Base-by-base conservation (phyloP, 2,329 filamentous ascomycete species). In the Phialophora verrucosa region DNA sequence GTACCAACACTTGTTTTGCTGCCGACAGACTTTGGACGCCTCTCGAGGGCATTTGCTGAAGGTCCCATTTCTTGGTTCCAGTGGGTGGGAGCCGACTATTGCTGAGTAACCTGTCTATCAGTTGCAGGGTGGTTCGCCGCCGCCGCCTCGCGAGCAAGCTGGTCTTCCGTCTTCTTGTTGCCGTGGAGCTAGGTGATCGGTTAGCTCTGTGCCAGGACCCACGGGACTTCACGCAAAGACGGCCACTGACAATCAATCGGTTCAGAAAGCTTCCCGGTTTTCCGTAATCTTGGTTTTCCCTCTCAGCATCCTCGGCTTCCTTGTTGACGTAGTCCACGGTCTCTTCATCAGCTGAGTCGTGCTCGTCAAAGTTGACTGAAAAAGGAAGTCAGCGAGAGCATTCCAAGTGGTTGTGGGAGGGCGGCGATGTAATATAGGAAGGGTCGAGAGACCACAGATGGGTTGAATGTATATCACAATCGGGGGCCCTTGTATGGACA, bases 151-250 rank as follows among this genome's bases (percentile, higher is more conserved):
- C 65, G 62, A 23, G 65, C 68, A 59, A 70, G 42, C 53, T 68
- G 68, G n/a, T 70, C 65, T 49, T 70, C 68, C 31, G 71, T 72
- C 66, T 72, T 72, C 62, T 71, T 69, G 66, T 72, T 72, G 58
- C 71, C 71, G 60, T 71, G 70, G 31, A 60, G 55, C 53, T 55
- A 23, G 31, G 29, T n/a, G n/a, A 35, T 5, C 29, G 11, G 29
- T 55, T 29, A 31, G 53, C 53, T 55, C 29, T 10, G 20, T 51
- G 25, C 20, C 20, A 51, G 49, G 49, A 27, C 10, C 25, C 23
- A 23, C 20, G 49, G 23, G 11, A 23, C 25, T 51, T 51, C 8
- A 12, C 27, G 14, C 25, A 29, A 29, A 31, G 53, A 55, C 23
- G 27, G 29, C 53, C 8, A 35, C 53, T 55, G 23, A 55, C 53